Conservation (phyloP, 805 yeast genomes). For the Candida taoyuanica region DNA sequence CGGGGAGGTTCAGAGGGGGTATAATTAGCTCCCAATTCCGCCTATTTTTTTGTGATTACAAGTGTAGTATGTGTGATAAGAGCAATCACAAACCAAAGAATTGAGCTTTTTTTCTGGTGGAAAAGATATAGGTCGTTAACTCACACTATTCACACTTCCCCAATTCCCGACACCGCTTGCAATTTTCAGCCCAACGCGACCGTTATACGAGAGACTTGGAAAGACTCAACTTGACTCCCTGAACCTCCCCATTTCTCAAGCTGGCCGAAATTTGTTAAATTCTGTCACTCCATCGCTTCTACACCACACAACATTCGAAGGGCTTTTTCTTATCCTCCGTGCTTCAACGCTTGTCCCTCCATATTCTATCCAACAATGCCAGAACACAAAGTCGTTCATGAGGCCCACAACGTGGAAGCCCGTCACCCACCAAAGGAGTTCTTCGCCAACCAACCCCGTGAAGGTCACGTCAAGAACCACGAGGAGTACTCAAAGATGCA, state of each 20-base stretch:
- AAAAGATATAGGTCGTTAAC: background rate
- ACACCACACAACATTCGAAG: too few species aligned
- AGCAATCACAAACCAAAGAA: too few species aligned
- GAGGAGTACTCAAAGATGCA: conserved; percentile 73
- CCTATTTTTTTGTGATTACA: too few species aligned
- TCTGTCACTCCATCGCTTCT: background rate
- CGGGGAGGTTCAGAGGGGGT: background rate
- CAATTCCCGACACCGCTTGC: background rate
- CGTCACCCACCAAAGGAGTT: conserved; percentile 34
- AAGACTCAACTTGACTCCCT: background rate
- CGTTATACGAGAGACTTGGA: background rate
- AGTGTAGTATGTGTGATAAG: too few species aligned
- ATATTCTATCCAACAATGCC: conserved; percentile 2
- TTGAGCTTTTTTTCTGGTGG: background rate
- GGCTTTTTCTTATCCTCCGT: too few species aligned
- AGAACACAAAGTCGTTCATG: conserved; percentile 35
- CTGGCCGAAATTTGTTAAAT: background rate
- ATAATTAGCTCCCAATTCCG: background rate
- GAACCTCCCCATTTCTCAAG: background rate
- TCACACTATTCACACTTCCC: background rate
- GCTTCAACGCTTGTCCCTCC: background rate
- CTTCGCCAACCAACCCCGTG: conserved; percentile 30
- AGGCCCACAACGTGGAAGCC: conserved; percentile 32
- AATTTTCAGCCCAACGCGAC: background rate
- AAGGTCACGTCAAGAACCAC: conserved; percentile 27